These are phyloP conservation scores for Lathyrus aphaca DNA, from an alignment of 306 rosid species.

Conservation along the genomic window DNA sequence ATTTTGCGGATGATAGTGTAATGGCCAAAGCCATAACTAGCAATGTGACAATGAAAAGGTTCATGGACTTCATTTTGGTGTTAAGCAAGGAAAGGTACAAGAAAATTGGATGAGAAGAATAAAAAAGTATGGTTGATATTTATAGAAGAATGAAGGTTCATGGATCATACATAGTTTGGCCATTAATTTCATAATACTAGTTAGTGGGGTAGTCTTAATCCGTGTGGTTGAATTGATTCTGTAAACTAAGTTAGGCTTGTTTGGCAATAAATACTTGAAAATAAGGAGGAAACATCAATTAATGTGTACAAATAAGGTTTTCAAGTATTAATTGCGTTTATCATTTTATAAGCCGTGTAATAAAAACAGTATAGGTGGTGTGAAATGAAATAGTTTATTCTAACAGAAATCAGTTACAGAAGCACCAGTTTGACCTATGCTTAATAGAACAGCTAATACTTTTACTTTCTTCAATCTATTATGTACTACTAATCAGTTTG, in stretches of 20 bases:
- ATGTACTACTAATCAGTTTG: neutral
- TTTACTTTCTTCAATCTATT: conserved; percentile 12
- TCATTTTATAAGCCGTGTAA: too few relatives aligned
- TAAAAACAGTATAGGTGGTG: too few relatives aligned
- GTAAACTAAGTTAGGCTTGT: conserved; percentile 42
- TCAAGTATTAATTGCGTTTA: too few relatives aligned
- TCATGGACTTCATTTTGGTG: conserved; percentile 46
- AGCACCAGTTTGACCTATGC: conserved; percentile 39
- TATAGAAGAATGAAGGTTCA: conserved; percentile 40
- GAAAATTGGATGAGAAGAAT: neutral
- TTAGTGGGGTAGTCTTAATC: conserved; percentile 50
- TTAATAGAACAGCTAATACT: neutral
- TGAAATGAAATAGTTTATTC: too few relatives aligned
- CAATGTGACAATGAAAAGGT: conserved; percentile 45
- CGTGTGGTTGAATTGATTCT: conserved; percentile 24
- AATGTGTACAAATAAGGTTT: too few relatives aligned
- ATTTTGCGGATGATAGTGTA: conserved; percentile 40
- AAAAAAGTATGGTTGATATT: conserved; percentile 25
- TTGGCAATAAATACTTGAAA: conserved; percentile 20
- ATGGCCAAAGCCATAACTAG: conserved; percentile 47
- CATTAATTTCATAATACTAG: neutral
- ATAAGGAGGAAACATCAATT: too few relatives aligned
- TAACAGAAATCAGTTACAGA: conserved; percentile 29
- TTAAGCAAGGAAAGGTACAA: neutral
- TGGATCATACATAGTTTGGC: neutral